Evolutionary conservation across 2,329 filamentous ascomycete species (phyloP).

Genomic region (Anisogramma anomala): DNA sequence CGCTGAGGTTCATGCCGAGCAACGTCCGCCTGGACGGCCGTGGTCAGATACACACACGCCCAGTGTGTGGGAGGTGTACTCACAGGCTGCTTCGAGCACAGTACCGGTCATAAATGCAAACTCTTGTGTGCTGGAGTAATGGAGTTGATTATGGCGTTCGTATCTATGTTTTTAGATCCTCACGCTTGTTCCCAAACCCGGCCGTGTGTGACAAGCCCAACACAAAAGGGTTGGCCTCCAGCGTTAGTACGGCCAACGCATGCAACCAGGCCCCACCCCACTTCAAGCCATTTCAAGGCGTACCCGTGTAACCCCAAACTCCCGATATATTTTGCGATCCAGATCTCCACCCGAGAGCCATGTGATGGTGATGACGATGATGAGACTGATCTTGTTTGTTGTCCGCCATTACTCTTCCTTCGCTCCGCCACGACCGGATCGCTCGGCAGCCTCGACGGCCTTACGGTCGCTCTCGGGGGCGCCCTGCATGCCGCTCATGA

Average conservation of each 20-base stretch:
- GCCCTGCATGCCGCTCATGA: slow-evolving; percentile 69
- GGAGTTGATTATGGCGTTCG: background rate
- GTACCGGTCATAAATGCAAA: background rate
- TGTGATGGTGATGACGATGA: too few relatives aligned
- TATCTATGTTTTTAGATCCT: slow-evolving; percentile 1
- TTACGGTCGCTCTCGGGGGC: slow-evolving; percentile 79
- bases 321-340: too few relatives aligned
- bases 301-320: background rate
- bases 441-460: slow-evolving; percentile 69
- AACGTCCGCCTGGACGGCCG: too few relatives aligned
- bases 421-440: slow-evolving; percentile 56
- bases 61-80: too few relatives aligned
- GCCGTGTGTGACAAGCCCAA: too few relatives aligned
- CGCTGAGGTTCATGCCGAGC: too few relatives aligned
- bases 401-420: slow-evolving; percentile 52
- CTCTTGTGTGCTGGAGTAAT: background rate
- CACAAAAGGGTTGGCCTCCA: background rate
- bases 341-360: background rate
- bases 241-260: background rate
- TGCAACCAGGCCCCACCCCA: too few relatives aligned
- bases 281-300: too few relatives aligned
- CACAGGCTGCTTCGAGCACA: too few relatives aligned
- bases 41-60: too few relatives aligned
- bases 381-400: too few relatives aligned
- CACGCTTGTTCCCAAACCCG: background rate